Conservation (phyloP, 768 basidiomycete genomes). For the Cystoderma amianthinum region DNA sequence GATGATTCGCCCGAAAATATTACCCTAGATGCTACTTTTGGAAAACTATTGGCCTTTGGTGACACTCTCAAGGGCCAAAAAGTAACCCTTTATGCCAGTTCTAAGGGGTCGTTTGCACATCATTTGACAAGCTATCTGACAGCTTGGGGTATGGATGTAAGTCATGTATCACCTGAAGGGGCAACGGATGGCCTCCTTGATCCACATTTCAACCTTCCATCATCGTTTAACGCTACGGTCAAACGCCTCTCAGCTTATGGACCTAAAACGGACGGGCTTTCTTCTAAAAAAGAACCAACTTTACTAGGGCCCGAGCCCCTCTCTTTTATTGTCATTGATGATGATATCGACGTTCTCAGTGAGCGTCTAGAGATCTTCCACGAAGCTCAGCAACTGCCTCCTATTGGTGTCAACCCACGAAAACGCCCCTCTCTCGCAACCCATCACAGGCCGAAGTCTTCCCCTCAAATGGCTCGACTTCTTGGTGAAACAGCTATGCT, state of each 20-base stretch:
- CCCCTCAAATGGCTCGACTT: constrained; percentile 67
- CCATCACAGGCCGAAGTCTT: constrained; percentile 73
- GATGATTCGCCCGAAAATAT: constrained; percentile 39
- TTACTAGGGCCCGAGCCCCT: constrained; percentile 14
- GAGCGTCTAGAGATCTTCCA: constrained; percentile 67
- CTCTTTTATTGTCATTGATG: constrained; percentile 89
- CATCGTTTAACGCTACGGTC: neutral
- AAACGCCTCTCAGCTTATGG: neutral
- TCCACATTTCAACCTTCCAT: constrained; percentile 4
- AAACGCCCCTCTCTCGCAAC: constrained; percentile 66
- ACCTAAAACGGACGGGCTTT: constrained; percentile 1
- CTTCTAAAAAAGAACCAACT: constrained; percentile 2
- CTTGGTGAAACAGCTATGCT: constrained; percentile 23
- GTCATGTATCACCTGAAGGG: constrained; percentile 62
- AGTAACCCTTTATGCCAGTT: constrained; percentile 78
- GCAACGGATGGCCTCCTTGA: constrained; percentile 32
- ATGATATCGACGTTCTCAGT: constrained; percentile 77
- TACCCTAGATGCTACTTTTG: constrained; percentile 69
- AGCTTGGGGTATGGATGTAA: constrained; percentile 93
- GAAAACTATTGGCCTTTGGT: constrained; percentile 72
- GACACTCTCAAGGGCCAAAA: constrained; percentile 79
- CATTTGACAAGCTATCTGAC: constrained; percentile 91
- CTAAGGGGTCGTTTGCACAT: constrained; percentile 85
- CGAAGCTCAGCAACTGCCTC: constrained; percentile 39
- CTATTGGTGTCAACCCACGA: constrained; percentile 29